phyloP scores from a whole-genome alignment of 2,329 filamentous ascomycete species.

The Elsinoe ampelina region DNA sequence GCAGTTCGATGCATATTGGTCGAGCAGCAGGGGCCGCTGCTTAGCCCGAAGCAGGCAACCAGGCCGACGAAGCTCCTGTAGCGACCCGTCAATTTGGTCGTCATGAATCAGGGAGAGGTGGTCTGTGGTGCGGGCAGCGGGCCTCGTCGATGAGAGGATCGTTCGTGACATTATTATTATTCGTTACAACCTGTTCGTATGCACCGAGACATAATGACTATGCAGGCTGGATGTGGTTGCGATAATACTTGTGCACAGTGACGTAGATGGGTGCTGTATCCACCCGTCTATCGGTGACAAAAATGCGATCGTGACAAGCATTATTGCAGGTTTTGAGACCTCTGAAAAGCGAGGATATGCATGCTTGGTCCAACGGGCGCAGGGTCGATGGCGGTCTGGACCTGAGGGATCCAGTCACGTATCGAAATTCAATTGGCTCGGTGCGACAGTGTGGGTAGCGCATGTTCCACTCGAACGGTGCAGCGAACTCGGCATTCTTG shows the following conservation, averaged over 20 bases:
- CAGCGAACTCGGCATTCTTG: slow-evolving; percentile 6
- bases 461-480: background rate
- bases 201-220: background rate
- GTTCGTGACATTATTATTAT: too few relatives aligned
- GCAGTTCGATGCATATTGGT: slow-evolving; percentile 8
- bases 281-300: background rate
- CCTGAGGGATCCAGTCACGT: slow-evolving; percentile 1
- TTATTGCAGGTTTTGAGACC: background rate
- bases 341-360: background rate
- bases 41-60: background rate
- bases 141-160: background rate
- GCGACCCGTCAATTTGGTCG: slow-evolving; percentile 1
- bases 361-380: slow-evolving; percentile 1
- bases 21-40: background rate
- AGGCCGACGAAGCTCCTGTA: slow-evolving; percentile 1
- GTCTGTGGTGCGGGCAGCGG: background rate
- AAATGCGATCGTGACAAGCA: background rate
- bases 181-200: background rate
- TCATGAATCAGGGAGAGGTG: slow-evolving; percentile 1
- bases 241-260: background rate
- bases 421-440: slow-evolving; percentile 2
- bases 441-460: background rate
- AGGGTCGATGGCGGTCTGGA: background rate
- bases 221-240: background rate
- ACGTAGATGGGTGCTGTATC: slow-evolving; percentile 4